Percentiles rank a stretch among this genome's conserved stretches.
Conservation (phyloP, 805 yeast species). For the Yarrowia osloensis region DNA sequence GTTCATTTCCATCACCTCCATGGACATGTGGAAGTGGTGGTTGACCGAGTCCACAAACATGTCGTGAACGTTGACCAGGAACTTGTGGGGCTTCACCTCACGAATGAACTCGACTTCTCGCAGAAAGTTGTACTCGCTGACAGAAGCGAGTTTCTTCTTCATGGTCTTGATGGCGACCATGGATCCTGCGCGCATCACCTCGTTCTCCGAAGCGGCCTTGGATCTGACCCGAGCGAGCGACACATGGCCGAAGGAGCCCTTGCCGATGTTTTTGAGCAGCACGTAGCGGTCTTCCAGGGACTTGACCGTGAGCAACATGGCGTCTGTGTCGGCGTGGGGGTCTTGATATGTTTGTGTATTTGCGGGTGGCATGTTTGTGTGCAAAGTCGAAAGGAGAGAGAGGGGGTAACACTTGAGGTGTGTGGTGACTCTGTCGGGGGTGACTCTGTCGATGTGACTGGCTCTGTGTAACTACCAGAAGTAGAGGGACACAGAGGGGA, state of each 20-base stretch:
- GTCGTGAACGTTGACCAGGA: slow-evolving; percentile 74
- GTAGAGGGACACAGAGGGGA: not conserved
- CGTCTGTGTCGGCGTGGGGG: not conserved
- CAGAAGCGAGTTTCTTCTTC: slow-evolving; percentile 55
- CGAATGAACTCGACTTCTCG: slow-evolving; percentile 44
- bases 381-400: not conserved
- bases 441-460: not conserved
- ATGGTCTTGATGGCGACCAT: slow-evolving; percentile 81
- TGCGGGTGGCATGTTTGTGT: not conserved
- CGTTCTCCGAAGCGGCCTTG: not conserved
- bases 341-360: not conserved
- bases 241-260: slow-evolving; percentile 39
- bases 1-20: slow-evolving; percentile 87
- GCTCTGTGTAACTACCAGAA: no score
- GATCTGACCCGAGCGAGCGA: slow-evolving; percentile 32
- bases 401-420: no score
- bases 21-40: slow-evolving; percentile 70
- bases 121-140: slow-evolving; percentile 55
- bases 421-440: not conserved
- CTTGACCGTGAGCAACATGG: slow-evolving; percentile 12
- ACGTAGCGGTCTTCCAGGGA: slow-evolving; percentile 27
- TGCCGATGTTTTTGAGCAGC: slow-evolving; percentile 37
- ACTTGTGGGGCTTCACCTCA: slow-evolving; percentile 68
- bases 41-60: slow-evolving; percentile 68
- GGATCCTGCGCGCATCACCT: not conserved